Conservation (phyloP, 257 asterid genomes). For the Nicotiana paniculata region DNA sequence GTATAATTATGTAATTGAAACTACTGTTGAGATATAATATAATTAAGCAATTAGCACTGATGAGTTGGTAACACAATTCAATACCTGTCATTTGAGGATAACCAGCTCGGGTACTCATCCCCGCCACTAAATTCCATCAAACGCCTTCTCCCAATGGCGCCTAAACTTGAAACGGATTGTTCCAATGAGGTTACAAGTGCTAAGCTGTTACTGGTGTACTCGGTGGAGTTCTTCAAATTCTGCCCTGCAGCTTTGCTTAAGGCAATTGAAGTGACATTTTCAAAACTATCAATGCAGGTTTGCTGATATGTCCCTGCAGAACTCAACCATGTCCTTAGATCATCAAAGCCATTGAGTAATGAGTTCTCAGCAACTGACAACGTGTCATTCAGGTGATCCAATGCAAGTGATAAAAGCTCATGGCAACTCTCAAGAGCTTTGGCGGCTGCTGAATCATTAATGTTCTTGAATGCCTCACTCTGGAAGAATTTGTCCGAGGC, state of each 20-base stretch:
- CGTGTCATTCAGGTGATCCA: constrained; percentile 55
- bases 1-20: too few relatives aligned
- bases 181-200: constrained; percentile 45
- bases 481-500: constrained; percentile 29
- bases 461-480: constrained; percentile 18
- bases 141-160: constrained; percentile 37
- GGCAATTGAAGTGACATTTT: not conserved
- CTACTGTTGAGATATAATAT: too few relatives aligned
- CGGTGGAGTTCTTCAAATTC: constrained; percentile 39
- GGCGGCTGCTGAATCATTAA: constrained; percentile 27
- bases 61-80: too few relatives aligned
- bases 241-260: constrained; percentile 7
- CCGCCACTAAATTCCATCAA: constrained; percentile 32
- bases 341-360: constrained; percentile 27
- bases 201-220: constrained; percentile 65
- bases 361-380: constrained; percentile 24
- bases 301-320: constrained; percentile 68
- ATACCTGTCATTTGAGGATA: constrained; percentile 30
- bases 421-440: constrained; percentile 39
- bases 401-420: constrained; percentile 44
- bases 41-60: too few relatives aligned
- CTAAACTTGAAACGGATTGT: constrained; percentile 24
- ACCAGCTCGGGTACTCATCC: constrained; percentile 33
- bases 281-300: constrained; percentile 63
- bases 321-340: constrained; percentile 71